Base-by-base conservation (phyloP, 345 rosid species). In the Salix exigua region DNA sequence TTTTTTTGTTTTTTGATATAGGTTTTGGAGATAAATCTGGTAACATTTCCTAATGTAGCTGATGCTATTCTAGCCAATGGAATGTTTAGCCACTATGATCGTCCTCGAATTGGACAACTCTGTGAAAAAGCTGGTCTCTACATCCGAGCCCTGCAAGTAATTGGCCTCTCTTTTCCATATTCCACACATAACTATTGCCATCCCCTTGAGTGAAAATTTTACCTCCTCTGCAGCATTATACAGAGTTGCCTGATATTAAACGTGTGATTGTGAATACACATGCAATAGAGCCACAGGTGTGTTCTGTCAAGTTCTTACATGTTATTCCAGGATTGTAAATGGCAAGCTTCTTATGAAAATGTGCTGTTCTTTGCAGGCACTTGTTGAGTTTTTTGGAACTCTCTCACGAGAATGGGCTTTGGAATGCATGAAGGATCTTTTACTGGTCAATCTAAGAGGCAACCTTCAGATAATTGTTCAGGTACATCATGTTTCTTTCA, bases 281-380 rank as follows among this genome's bases (percentile, higher is more conserved):
- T 91, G 99, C 97, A 51, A 96, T 96, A 80, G 99, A 96, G 90
- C 99, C 98, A 30, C 99, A 94, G 97, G 99, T 96, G 79, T 77
- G 31, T 60, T 14, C 30, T 68, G 42, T 69, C 23, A 53, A 69
- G 13, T 76, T 19, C 7, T 23, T 75, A 5, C 7, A 3, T 66
- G 5, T 12, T 51, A 21, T 51, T 61, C 62, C 66, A 5, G 44
- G 61, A 53, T 30, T 76, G 61, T 35, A 64, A 42, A 44, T 42
- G 44, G 6, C 13, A 25, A 11, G 13, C 17, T 5, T 31, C 62
- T 76, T 1, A 76, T 61, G 21, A 17, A 30, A 55, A 21, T 21
- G n/a, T 42, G 19, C 63, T 72, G 37, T 67, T 67, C 72, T 68
- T 75, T 84, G 74, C 90, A 94, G 99, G 89, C 97, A 7, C 96